These are phyloP conservation scores for Candida saitoana DNA, from an alignment of 805 yeast genomes.

Conservation along the genomic window DNA sequence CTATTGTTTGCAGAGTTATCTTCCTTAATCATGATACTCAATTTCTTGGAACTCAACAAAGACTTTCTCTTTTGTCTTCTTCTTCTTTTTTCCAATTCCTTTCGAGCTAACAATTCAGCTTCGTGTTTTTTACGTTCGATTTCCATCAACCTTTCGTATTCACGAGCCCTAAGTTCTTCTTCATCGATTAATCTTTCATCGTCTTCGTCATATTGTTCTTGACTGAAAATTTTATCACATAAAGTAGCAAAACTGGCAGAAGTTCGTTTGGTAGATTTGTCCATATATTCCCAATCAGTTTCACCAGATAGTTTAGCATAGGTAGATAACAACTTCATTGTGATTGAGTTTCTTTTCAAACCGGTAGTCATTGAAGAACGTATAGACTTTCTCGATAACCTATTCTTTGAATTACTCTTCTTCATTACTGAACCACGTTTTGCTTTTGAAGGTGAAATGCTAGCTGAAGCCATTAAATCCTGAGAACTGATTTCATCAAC, in stretches of 20 bases:
- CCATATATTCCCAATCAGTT: conserved; percentile 65
- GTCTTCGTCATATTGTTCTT: conserved; percentile 50
- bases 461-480: conserved; percentile 27
- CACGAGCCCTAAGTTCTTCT: conserved; percentile 40
- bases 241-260: conserved; percentile 74
- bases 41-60: conserved; percentile 32
- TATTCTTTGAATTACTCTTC: conserved; percentile 24
- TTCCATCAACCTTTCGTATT: conserved; percentile 46
- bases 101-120: conserved; percentile 47
- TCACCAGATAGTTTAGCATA: conserved; percentile 68
- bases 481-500: conserved; percentile 15
- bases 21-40: conserved; percentile 34
- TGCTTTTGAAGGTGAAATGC: conserved; percentile 18
- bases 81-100: conserved; percentile 44
- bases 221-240: conserved; percentile 73
- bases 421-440: conserved; percentile 28
- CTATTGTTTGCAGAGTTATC: conserved; percentile 24
- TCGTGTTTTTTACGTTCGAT: conserved; percentile 46
- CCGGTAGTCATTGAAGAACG: conserved; percentile 40
- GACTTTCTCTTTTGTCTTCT: conserved; percentile 40
- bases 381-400: conserved; percentile 33
- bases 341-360: conserved; percentile 64
- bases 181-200: conserved; percentile 44
- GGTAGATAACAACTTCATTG: conserved; percentile 65
- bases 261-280: conserved; percentile 69